These are phyloP conservation scores for Phlyctochytrium planicorne DNA, from an alignment of 192 early-diverging fungal species.

Conservation along the genomic window DNA sequence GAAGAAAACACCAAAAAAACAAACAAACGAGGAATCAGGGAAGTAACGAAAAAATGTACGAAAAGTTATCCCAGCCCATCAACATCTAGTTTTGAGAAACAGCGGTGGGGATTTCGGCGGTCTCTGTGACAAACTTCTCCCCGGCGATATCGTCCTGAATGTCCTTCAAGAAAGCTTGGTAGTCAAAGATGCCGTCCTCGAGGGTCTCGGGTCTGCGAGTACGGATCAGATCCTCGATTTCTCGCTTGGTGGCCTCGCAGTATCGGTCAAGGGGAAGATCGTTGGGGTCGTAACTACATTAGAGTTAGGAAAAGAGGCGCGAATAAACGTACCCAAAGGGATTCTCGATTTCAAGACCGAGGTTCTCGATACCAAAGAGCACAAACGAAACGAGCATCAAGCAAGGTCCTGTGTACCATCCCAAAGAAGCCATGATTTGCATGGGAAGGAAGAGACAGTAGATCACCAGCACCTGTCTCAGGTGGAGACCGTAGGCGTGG, in stretches of 20 bases:
- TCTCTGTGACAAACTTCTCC: not conserved
- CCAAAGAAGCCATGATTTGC: conserved; percentile 50
- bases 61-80: not conserved
- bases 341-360: conserved; percentile 84
- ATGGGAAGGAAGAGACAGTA: conserved; percentile 70
- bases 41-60: not conserved
- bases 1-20: no score
- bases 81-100: not conserved
- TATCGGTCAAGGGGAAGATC: conserved; percentile 22
- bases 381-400: conserved; percentile 62
- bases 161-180: not conserved
- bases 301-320: not conserved
- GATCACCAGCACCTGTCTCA: conserved; percentile 63
- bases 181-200: not conserved
- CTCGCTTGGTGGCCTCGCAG: conserved; percentile 15
- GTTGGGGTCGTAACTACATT: conserved; percentile 21
- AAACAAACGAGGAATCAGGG: no score
- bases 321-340: conserved; percentile 67
- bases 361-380: conserved; percentile 70
- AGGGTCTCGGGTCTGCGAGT: not conserved
- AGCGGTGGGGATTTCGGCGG: not conserved
- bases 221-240: conserved; percentile 12
- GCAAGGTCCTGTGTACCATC: conserved; percentile 54
- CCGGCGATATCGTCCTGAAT: not conserved
- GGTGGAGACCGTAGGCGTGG: conserved; percentile 63